Base-by-base conservation (phyloP, 2,329 filamentous ascomycete species). In the Pyricularia grisea region DNA sequence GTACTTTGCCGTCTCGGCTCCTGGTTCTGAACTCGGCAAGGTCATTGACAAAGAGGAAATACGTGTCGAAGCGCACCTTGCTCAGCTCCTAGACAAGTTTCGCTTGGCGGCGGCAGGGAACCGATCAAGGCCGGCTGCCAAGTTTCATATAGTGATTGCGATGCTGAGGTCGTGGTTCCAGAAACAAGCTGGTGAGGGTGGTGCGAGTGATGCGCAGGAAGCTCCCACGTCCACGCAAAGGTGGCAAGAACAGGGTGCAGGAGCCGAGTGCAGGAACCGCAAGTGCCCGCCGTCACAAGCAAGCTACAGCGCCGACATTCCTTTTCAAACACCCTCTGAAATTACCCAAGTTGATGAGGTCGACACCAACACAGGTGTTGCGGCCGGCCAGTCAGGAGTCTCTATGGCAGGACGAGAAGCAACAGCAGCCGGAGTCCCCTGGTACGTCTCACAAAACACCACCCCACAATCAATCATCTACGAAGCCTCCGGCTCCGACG, bases 81-180 rank as follows among this genome's bases (percentile, higher is more conserved):
- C 92, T 71, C 83, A 82, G n/a, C 81, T 94, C 25, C 85, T 92
- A 1, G 84, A 88, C 1, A 88, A 90, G 73, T 90, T 94, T 73
- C 83, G 84, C 70, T 83, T 84, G 58, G 84, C 88, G 0, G 89
- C 89, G 0, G 85, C 86, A 3, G 84, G 85, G 0, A 87, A 90
- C 67, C 86, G 84, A 70, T 91, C 87, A 64, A 83, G 89, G 1
- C 87, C 89, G 0, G 87, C 90, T 0, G 82, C 84, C 67, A 93
- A 92, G 77, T 93, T 93, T 71, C 81, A 90, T 2, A 83, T 92
- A 70, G 88, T 93, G 6, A 79, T 93, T 11, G 81, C 85, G 67
- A 90, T 93, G 88, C 79, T 94, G 30, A 86, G 87, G 61, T 85
- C 83, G 30, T 92, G 90, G 90, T 92, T 91, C 75, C 77, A 85